Conservation (phyloP, 805 yeast genomes). For the Suhomyces kilbournensis region DNA sequence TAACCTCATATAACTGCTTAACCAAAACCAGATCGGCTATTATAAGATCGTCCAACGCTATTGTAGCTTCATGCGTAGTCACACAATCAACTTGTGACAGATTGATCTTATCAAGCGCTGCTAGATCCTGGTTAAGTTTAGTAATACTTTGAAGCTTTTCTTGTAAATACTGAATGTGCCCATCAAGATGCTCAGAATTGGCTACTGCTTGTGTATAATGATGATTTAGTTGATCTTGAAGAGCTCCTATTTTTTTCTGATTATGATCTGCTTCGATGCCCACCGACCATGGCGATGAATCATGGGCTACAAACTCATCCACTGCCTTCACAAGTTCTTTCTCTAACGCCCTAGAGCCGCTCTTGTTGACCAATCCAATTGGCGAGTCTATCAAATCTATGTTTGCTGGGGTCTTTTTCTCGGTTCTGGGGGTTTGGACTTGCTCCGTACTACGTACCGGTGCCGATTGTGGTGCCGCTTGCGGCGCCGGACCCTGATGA, state of each 20-base stretch:
- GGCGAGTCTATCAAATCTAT: not conserved
- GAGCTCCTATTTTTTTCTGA: slow-evolving; percentile 21
- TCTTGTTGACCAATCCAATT: not conserved
- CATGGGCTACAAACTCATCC: not conserved
- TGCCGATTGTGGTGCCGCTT: not conserved
- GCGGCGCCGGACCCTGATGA: not conserved
- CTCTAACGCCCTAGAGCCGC: not conserved
- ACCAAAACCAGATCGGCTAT: slow-evolving; percentile 40
- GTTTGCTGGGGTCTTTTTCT: not conserved
- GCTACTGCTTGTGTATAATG: slow-evolving; percentile 37
- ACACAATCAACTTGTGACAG: slow-evolving; percentile 17
- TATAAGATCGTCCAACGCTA: slow-evolving; percentile 34
- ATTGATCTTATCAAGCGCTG: slow-evolving; percentile 23
- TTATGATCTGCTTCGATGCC: slow-evolving; percentile 4
- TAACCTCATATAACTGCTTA: slow-evolving; percentile 58
- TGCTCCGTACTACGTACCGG: not conserved
- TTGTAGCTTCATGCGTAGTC: slow-evolving; percentile 8
- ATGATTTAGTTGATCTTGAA: slow-evolving; percentile 31
- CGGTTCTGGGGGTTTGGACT: not conserved
- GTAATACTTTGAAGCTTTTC: slow-evolving; percentile 22
- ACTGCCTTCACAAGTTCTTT: not conserved
- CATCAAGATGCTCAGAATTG: slow-evolving; percentile 29
- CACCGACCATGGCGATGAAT: not conserved
- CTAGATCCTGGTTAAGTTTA: slow-evolving; percentile 24
- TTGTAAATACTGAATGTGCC: slow-evolving; percentile 27